These are phyloP conservation scores for Micromonas pusilla DNA, from an alignment of 139 green algal genomes.

Conservation along the genomic window DNA sequence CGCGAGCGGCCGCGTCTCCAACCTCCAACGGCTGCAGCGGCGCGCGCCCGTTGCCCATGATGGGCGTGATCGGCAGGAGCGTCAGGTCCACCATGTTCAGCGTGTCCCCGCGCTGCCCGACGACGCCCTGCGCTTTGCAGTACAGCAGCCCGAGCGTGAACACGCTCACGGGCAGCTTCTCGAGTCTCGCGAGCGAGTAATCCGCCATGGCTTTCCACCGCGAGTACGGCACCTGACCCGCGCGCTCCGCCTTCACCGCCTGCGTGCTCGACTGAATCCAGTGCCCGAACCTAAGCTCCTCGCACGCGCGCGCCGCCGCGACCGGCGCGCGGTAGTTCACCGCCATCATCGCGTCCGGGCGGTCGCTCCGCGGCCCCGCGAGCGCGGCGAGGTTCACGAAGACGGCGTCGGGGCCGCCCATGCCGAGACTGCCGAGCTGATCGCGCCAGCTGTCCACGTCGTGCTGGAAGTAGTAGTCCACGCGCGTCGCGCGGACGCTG, in stretches of 20 bases:
- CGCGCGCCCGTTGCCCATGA: constrained; percentile 82
- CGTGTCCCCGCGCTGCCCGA: constrained; percentile 13
- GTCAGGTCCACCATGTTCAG: constrained; percentile 22
- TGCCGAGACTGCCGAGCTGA: constrained; percentile 12
- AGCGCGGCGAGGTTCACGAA: constrained; percentile 18
- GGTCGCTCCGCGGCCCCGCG: not conserved
- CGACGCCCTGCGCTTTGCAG: not conserved
- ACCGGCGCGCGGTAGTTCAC: constrained; percentile 19
- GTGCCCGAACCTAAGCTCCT: constrained; percentile 17
- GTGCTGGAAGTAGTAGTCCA: constrained; percentile 24
- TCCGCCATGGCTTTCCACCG: constrained; percentile 21
- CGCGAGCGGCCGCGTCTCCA: constrained; percentile 10
- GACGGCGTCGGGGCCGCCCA: constrained; percentile 2
- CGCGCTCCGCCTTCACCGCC: constrained; percentile 17
- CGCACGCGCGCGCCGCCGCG: constrained; percentile 6
- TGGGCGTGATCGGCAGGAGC: constrained; percentile 17
- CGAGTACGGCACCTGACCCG: constrained; percentile 20
- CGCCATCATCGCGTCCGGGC: constrained; percentile 19
- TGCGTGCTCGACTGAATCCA: constrained; percentile 16
- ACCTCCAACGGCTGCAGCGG: constrained; percentile 54
- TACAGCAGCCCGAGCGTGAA: constrained; percentile 14
- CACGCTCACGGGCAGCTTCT: constrained; percentile 7
- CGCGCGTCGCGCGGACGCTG: constrained; percentile 1
- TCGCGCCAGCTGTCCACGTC: constrained; percentile 17
- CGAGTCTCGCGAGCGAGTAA: not conserved